A percentile compares a stretch with the other conserved stretches of the same genome.
phyloP scores from a whole-genome alignment of 345 rosid species.

The Fremontodendron californicum region DNA sequence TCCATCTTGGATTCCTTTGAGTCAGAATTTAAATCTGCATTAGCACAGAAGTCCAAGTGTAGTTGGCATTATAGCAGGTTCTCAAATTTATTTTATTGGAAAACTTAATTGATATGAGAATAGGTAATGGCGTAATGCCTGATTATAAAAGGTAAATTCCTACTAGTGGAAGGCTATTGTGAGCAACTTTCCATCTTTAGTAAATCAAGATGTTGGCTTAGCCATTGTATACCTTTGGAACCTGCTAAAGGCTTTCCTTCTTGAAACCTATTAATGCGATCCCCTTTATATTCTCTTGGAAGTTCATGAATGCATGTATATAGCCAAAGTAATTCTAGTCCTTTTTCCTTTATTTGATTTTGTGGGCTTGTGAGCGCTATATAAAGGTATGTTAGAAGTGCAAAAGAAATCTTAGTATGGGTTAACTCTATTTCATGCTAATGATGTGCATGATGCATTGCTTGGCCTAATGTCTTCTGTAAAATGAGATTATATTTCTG shows the following conservation, averaged over 20 bases:
- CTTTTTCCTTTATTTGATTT: not conserved
- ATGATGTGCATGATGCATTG: not conserved
- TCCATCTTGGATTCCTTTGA: slow-evolving; percentile 5
- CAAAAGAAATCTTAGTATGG: not conserved
- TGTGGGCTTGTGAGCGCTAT: not conserved
- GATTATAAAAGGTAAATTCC: not conserved
- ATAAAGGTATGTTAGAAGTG: not conserved
- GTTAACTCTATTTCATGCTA: not conserved
- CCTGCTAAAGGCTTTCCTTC: not conserved
- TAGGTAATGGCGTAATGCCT: not conserved
- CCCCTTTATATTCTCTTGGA: slow-evolving; percentile 1
- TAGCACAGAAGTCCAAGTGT: not conserved
- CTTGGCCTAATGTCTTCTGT: not conserved
- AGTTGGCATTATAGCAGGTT: not conserved
- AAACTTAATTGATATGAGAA: not conserved
- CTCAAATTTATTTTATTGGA: not conserved
- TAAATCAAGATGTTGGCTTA: not conserved
- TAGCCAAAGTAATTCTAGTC: not conserved
- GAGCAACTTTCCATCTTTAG: not conserved
- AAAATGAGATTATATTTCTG: not conserved
- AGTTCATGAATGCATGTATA: not conserved
- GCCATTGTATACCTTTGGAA: not conserved
- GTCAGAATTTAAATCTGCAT: not conserved
- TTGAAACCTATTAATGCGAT: not conserved
- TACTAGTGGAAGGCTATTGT: not conserved